Evolutionary conservation across 2,329 filamentous ascomycete genomes (phyloP).

Genomic region (Coleophoma cylindrospora): DNA sequence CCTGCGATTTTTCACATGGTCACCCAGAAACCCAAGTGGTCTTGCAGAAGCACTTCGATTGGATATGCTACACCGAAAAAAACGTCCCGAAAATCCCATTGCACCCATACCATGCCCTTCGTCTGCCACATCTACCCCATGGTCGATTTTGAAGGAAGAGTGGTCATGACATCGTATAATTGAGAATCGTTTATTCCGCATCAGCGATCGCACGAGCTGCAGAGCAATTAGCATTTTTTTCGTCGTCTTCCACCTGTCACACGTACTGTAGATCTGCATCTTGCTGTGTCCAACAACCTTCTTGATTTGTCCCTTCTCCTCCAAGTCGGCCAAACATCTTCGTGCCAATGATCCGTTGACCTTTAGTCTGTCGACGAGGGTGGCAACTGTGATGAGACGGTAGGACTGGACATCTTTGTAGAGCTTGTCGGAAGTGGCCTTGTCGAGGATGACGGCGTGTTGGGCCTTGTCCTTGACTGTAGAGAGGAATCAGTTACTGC

Average conservation of each 20-base stretch:
- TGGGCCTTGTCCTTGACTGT: constrained; percentile 99
- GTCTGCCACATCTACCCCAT: constrained; percentile 17
- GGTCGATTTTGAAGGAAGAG: constrained; percentile 21
- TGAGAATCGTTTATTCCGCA: constrained; percentile 31
- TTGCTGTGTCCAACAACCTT: constrained; percentile 94
- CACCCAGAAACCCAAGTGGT: background rate
- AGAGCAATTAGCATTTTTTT: constrained; percentile 24
- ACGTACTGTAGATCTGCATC: constrained; percentile 96
- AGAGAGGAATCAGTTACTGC: constrained; percentile 26
- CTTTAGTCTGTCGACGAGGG: constrained; percentile 99
- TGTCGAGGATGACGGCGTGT: constrained; percentile 98
- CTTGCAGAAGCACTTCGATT: constrained; percentile 21
- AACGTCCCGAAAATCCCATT: constrained; percentile 17
- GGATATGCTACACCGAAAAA: constrained; percentile 28
- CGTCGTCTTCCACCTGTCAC: background rate
- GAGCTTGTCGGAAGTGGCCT: constrained; percentile 94
- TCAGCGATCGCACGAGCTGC: constrained; percentile 57
- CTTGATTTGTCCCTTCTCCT: constrained; percentile 98
- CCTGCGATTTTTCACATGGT: too few species aligned
- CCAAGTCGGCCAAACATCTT: constrained; percentile 82
- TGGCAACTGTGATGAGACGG: constrained; percentile 97
- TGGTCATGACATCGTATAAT: constrained; percentile 25
- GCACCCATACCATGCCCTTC: constrained; percentile 24
- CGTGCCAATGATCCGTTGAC: constrained; percentile 98
- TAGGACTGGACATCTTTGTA: constrained; percentile 99